Percentiles rank a stretch among this genome's conserved stretches.
These are phyloP conservation scores for Streptanthus diversifolius DNA, from an alignment of 345 rosid species.

Conservation along the genomic window DNA sequence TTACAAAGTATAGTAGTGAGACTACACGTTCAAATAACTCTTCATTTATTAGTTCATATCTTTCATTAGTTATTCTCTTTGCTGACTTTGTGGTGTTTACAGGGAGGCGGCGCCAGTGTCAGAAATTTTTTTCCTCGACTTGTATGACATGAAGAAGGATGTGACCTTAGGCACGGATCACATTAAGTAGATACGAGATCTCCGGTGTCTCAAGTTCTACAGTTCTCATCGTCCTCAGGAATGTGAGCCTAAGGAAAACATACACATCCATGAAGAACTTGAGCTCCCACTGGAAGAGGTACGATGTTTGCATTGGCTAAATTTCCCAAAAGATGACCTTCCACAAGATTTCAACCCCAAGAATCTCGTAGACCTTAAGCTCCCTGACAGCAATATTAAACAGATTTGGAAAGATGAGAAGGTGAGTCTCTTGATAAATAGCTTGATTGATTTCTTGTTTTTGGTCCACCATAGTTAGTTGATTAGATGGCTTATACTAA, in stretches of 20 bases:
- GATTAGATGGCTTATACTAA: not conserved
- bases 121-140: not conserved
- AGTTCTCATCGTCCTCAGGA: not conserved
- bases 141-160: not conserved
- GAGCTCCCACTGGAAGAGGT: conserved; percentile 16
- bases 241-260: not conserved
- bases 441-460: not conserved
- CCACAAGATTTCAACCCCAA: conserved; percentile 17
- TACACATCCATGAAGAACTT: not conserved
- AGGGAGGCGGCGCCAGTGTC: not conserved
- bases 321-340: conserved; percentile 5
- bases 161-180: not conserved
- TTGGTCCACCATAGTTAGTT: not conserved
- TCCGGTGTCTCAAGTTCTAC: conserved; percentile 9
- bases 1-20: not conserved
- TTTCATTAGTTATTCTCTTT: not conserved
- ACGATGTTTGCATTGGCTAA: conserved; percentile 24
- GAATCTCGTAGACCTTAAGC: conserved; percentile 24
- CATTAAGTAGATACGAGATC: not conserved
- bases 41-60: not conserved
- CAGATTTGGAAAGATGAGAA: conserved; percentile 21
- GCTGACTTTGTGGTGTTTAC: not conserved
- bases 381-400: conserved; percentile 14
- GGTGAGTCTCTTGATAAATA: not conserved
- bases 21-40: not conserved